Evolutionary conservation across 768 basidiomycete genomes (phyloP).

Genomic region (Auriscalpium microsporum): DNA sequence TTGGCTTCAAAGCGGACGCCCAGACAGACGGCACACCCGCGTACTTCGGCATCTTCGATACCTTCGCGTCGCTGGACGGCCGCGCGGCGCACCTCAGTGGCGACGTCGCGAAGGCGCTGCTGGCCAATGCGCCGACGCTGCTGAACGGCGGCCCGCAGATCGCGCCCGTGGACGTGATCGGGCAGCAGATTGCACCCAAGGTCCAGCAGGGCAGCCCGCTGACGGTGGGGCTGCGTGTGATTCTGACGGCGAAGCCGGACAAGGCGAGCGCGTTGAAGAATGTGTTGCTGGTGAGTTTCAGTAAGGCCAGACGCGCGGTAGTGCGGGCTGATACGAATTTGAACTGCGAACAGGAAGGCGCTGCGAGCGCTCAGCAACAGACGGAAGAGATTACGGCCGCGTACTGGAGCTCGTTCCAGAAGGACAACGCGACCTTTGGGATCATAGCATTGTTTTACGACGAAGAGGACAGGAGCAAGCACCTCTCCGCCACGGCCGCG

Average conservation of each 20-base stretch:
- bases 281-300: background rate
- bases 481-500: background rate
- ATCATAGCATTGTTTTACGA: background rate
- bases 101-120: background rate
- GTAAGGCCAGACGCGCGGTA: background rate
- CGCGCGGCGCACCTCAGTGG: conserved; percentile 2
- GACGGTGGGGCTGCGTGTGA: background rate
- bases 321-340: background rate
- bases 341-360: background rate
- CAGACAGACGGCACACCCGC: background rate
- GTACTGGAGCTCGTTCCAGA: background rate
- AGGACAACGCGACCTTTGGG: background rate
- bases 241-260: background rate
- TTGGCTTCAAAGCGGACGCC: background rate
- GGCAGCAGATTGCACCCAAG: background rate
- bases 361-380: background rate
- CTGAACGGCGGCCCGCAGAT: background rate
- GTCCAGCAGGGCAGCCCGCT: background rate
- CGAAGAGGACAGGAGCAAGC: background rate
- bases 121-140: background rate
- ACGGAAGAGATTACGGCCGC: background rate
- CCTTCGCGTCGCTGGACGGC: background rate
- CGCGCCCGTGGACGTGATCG: background rate
- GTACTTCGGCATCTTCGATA: background rate
- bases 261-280: background rate